Evolutionary conservation across 2,329 filamentous ascomycete genomes (phyloP).

Genomic region (Aspergillus fijiensis): DNA sequence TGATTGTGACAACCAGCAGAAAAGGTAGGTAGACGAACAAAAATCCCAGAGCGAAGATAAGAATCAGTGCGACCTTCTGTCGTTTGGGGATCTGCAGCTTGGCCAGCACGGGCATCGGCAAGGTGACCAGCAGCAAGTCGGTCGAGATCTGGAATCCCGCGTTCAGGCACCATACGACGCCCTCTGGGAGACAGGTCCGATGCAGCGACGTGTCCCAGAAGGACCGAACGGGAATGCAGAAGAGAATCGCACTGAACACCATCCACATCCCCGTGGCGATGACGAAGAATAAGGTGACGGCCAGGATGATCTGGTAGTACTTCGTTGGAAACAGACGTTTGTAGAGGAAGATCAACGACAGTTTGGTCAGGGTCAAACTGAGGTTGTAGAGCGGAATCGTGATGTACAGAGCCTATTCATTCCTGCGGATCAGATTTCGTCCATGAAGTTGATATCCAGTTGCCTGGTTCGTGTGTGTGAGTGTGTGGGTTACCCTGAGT

Average conservation of each 20-base stretch:
- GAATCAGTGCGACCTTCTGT: slow-evolving; percentile 26
- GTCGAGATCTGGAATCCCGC: slow-evolving; percentile 29
- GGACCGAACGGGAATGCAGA: slow-evolving; percentile 25
- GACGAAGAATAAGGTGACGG: slow-evolving; percentile 21
- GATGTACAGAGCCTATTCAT: slow-evolving; percentile 30
- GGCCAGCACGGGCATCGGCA: slow-evolving; percentile 28
- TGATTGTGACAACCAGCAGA: background rate
- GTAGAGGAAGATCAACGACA: slow-evolving; percentile 34
- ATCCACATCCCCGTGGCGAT: slow-evolving; percentile 29
- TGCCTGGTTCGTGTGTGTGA: too few species aligned
- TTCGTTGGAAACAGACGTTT: slow-evolving; percentile 30
- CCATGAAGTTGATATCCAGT: background rate
- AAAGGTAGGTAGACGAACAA: slow-evolving; percentile 21
- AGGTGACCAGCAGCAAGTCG: slow-evolving; percentile 26
- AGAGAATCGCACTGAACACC: slow-evolving; percentile 26
- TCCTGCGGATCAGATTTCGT: too few species aligned
- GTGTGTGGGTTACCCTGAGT: slow-evolving; percentile 21
- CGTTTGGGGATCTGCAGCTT: slow-evolving; percentile 23
- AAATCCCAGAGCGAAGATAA: slow-evolving; percentile 31
- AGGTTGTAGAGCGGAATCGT: slow-evolving; percentile 39
- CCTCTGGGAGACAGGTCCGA: slow-evolving; percentile 22
- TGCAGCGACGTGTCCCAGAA: slow-evolving; percentile 23
- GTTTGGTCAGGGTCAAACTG: slow-evolving; percentile 32
- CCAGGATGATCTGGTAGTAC: slow-evolving; percentile 21
- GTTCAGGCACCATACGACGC: slow-evolving; percentile 30